Percentiles rank a stretch among this genome's conserved stretches.
These are phyloP conservation scores for Dissophora ornata DNA, from an alignment of 192 early-diverging fungal species.

Conservation along the genomic window DNA sequence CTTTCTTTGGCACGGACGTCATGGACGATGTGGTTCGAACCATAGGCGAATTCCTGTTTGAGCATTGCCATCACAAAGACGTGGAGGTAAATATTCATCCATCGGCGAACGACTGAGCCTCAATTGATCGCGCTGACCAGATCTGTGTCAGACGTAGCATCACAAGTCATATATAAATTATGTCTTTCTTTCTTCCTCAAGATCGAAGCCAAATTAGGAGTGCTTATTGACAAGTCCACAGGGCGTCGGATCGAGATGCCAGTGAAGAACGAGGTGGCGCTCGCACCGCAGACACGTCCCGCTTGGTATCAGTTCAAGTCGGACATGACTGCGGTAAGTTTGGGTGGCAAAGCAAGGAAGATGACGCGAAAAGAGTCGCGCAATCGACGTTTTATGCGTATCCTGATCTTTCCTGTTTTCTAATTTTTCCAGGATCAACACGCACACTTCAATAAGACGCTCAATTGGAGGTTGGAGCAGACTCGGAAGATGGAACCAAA, in stretches of 20 bases:
- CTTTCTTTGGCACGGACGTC: slow-evolving; percentile 71
- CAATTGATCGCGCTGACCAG: background rate
- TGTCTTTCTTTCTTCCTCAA: slow-evolving; percentile 30
- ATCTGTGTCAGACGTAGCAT: background rate
- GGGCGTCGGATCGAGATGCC: slow-evolving; percentile 70
- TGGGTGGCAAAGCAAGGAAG: too few species aligned
- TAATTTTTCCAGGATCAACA: slow-evolving; percentile 71
- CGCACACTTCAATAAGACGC: slow-evolving; percentile 80
- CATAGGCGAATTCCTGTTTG: slow-evolving; percentile 73
- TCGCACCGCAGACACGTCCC: slow-evolving; percentile 26
- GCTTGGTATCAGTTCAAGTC: slow-evolving; percentile 75
- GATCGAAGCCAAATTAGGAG: slow-evolving; percentile 95
- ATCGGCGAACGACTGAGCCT: background rate
- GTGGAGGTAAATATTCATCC: slow-evolving; percentile 60
- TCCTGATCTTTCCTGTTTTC: too few species aligned
- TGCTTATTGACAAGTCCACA: slow-evolving; percentile 76
- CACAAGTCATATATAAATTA: background rate
- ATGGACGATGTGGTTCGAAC: slow-evolving; percentile 70
- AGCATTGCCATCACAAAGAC: slow-evolving; percentile 62
- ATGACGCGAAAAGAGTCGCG: too few species aligned
- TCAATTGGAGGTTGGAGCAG: slow-evolving; percentile 79
- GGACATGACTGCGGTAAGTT: slow-evolving; percentile 80
- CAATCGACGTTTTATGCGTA: background rate
- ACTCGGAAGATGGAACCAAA: slow-evolving; percentile 57
- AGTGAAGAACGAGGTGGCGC: slow-evolving; percentile 71